phyloP scores from a whole-genome alignment of 345 rosid species.

The Lepidium aucheri region DNA sequence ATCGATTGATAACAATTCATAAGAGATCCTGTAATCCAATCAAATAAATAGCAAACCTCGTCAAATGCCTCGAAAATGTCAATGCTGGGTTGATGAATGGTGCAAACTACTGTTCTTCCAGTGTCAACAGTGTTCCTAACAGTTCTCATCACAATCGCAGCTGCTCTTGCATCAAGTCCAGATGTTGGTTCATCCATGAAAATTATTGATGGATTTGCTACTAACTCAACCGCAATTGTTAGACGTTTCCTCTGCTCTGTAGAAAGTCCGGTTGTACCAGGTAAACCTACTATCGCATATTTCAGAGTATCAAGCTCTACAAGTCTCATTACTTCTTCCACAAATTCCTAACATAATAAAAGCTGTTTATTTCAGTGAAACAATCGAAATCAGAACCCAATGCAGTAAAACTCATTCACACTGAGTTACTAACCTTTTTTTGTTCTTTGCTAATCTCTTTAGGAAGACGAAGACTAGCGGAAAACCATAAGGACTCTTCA shows the following conservation, averaged over 20 bases:
- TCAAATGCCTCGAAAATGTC: slow-evolving; percentile 93
- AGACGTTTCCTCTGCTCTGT: slow-evolving; percentile 92
- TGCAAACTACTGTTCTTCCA: slow-evolving; percentile 91
- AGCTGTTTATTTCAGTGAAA: not conserved
- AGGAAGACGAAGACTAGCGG: slow-evolving; percentile 74
- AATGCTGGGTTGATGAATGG: slow-evolving; percentile 92
- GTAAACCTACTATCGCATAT: slow-evolving; percentile 78
- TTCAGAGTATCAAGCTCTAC: slow-evolving; percentile 74
- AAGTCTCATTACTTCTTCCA: slow-evolving; percentile 84
- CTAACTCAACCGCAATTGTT: slow-evolving; percentile 94
- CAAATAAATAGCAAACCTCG: slow-evolving; percentile 47
- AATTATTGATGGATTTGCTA: slow-evolving; percentile 87
- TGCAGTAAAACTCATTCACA: not conserved
- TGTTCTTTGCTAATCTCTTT: slow-evolving; percentile 61
- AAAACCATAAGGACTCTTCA: slow-evolving; percentile 87
- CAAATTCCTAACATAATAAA: slow-evolving; percentile 61
- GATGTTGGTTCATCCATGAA: slow-evolving; percentile 99
- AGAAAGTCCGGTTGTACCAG: slow-evolving; percentile 77
- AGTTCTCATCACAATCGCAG: slow-evolving; percentile 95
- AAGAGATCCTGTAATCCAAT: not conserved
- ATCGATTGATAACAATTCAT: not conserved
- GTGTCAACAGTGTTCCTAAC: slow-evolving; percentile 94
- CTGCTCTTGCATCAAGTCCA: slow-evolving; percentile 95
- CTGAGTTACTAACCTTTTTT: slow-evolving; percentile 32
- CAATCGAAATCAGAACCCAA: not conserved